Base-by-base conservation (phyloP, 2,329 filamentous ascomycete species). In the Amylocarpus encephaloides region DNA sequence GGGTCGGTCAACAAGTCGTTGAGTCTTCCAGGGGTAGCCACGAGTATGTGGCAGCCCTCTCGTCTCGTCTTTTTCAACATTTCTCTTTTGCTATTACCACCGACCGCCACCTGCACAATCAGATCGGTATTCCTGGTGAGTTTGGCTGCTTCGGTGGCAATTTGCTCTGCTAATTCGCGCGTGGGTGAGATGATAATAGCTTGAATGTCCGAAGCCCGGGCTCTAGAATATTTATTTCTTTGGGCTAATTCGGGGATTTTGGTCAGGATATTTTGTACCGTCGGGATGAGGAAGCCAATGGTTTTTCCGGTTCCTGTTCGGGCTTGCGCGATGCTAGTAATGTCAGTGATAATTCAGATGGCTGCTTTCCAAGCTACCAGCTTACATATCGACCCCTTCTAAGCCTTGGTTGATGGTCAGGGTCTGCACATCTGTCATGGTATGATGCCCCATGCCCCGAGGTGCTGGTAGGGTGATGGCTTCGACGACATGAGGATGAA, bases 291-390 rank as follows among this genome's bases (percentile, higher is more conserved):
- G 75, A 97, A 98, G 44, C 88, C 93, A 51, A 97, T 72, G 0
- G 93, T 98, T 73, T 98, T 98, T 66, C 93, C 93, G 2, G 93
- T 97, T 68, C 93, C 93, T 6, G 93, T 98, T 72, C 88, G 95
- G 55, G 93, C 93, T 73, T 97, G 93, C 33, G 92, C 93, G 61
- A 97, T 79, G 60, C 87, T 90, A 60, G 15, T 34, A 10, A 32
- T n/a, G 43, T 61, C 41, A 61, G 55, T 48, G 2, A 36, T n/a
- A 0, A 46, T 26, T 5, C 18, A 6, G 6, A 29, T 10, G 6
- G 9, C 49, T 32, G 22, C 22, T 26, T 26, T 29, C 26, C 11
- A 38, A 38, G 15, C 29, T 11, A 15, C 16, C 13, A 18, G 62
- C 64, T 54, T 63, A 67, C 65, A 67, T 62, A 55, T 67, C 65